Conservation (phyloP, 768 basidiomycete species). For the Lentinula raphanica region DNA sequence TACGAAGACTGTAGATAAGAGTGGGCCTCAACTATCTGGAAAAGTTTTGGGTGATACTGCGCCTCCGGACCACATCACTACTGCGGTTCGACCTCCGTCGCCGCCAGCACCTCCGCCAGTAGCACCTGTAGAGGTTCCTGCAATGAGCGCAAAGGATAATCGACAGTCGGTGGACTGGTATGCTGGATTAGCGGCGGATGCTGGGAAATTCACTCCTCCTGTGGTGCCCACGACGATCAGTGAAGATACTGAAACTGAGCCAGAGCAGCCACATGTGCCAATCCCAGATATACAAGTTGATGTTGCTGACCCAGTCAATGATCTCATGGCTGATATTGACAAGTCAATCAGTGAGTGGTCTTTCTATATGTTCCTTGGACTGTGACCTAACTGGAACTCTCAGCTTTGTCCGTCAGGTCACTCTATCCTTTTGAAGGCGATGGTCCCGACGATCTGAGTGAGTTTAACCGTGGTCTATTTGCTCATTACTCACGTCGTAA, state of each 20-base stretch:
- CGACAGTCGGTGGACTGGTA: slow-evolving; percentile 91
- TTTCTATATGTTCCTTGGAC: neutral
- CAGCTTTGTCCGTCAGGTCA: slow-evolving; percentile 74
- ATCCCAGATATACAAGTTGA: slow-evolving; percentile 59
- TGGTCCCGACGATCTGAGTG: slow-evolving; percentile 83
- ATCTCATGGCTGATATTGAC: slow-evolving; percentile 72
- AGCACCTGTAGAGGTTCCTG: slow-evolving; percentile 20
- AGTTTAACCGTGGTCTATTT: slow-evolving; percentile 22
- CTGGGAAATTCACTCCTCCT: slow-evolving; percentile 29
- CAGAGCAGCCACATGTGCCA: slow-evolving; percentile 11
- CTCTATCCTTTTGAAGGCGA: slow-evolving; percentile 85
- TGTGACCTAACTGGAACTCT: neutral
- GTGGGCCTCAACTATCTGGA: slow-evolving; percentile 63
- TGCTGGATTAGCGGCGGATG: slow-evolving; percentile 76
- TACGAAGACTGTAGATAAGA: slow-evolving; percentile 80
- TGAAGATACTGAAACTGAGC: slow-evolving; percentile 41
- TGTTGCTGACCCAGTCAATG: slow-evolving; percentile 32
- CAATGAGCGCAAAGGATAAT: slow-evolving; percentile 36
- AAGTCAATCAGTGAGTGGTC: slow-evolving; percentile 46
- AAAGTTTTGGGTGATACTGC: slow-evolving; percentile 71
- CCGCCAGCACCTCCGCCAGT: slow-evolving; percentile 26
- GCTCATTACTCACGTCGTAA: neutral
- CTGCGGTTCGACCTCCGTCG: slow-evolving; percentile 36
- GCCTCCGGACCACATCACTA: slow-evolving; percentile 65
- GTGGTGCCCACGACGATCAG: slow-evolving; percentile 50